phyloP scores from a whole-genome alignment of 1,284 basidiomycete genomes.

The Papiliotrema flavescens region DNA sequence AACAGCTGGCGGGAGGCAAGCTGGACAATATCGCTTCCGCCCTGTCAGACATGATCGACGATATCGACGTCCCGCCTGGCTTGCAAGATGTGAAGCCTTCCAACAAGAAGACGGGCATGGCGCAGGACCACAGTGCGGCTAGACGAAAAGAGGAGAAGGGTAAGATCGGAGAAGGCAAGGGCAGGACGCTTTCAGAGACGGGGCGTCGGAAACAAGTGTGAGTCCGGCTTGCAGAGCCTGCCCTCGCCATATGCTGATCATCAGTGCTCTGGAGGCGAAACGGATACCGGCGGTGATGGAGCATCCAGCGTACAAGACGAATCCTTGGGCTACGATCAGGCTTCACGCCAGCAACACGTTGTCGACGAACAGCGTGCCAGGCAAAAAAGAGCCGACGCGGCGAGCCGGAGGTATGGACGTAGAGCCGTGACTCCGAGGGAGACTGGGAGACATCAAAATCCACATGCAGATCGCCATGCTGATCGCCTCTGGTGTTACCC shows the following conservation, averaged over 20 bases:
- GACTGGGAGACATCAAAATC: no score
- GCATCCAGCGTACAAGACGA: conserved; percentile 43
- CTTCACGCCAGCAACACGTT: conserved; percentile 45
- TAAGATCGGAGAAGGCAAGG: conserved; percentile 43
- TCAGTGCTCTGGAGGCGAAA: conserved; percentile 31
- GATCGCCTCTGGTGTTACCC: no score
- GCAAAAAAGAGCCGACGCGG: background rate
- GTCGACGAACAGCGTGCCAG: conserved; percentile 13
- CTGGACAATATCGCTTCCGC: conserved; percentile 32
- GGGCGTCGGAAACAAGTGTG: conserved; percentile 44
- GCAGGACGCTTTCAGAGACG: conserved; percentile 42
- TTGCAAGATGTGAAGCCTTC: background rate
- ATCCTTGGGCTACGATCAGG: conserved; percentile 48
- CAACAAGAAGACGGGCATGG: background rate
- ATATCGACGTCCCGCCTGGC: conserved; percentile 5
- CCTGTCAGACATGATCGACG: conserved; percentile 17
- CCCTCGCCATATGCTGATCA: background rate
- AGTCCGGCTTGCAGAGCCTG: conserved; percentile 9
- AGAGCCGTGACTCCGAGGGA: background rate
- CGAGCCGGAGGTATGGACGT: background rate
- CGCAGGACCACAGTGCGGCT: conserved; percentile 3
- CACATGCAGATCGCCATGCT: no score
- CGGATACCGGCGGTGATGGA: conserved; percentile 43
- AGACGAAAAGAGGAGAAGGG: conserved; percentile 12
- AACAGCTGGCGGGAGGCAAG: conserved; percentile 33